Base-by-base conservation (phyloP, 495 filamentous ascomycete species). In the Trichoderma parareesei region DNA sequence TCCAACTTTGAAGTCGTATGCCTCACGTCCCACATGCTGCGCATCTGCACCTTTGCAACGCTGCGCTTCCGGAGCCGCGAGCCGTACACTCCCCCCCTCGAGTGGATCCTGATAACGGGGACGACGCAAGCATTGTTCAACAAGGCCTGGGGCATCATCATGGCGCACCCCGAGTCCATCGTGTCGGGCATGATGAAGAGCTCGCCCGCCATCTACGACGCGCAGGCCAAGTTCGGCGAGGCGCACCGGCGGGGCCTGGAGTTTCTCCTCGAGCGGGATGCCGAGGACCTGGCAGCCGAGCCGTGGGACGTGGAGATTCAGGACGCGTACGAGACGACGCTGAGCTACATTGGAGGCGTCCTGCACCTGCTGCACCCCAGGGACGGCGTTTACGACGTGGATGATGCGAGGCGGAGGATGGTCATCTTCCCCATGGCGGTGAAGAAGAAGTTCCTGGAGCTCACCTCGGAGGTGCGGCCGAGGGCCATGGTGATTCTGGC, bases 361-460 rank as follows among this genome's bases (percentile, higher is more conserved):
- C 4, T 57, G 53, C 53, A 13, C 8, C 4, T 57, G 53, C 7
- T 57, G 53, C 9, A 57, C 6, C 27, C 27, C 27, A 57, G 14
- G 2, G 27, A 35, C 10, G 53, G 9, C 16, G 16, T 10, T 3
- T 9, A 14, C 53, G 18, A 37, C 33, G 9, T 37, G 9, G 18
- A 37, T 27, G 53, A 57, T 4, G 53, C 53, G 3, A 33, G 53
- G 53, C 16, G 53, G 27, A 33, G 53, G 27, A 10, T 57, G 27
- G 11, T 57, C 20, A 14, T 57, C 5, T 57, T 57, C 33, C 53
- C 53, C 27, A 14, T 57, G 53, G 53, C 33, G 3, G 53, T 57
- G 53, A 57, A 57, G 53, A 57, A 57, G 53, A 57, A 35, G 20
- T 57, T 57, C 37, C 53, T 57, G 11, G 53, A 57, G 2, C 53